Conservation (phyloP, 2,329 filamentous ascomycete genomes). For the Blumeriella jaapii region DNA sequence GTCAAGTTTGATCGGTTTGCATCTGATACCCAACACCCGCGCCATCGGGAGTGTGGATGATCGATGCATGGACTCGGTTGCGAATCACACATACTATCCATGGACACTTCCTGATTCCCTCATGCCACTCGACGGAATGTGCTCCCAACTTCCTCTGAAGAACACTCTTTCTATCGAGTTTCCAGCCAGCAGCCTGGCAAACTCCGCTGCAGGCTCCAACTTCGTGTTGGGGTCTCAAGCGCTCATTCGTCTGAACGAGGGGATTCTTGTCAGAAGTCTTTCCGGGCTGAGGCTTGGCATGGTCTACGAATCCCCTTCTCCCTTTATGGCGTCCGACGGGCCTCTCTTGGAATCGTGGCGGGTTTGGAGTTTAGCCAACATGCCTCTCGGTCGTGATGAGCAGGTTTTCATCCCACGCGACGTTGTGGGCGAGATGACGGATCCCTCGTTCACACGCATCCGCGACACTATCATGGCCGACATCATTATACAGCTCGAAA, state of each 20-base stretch:
- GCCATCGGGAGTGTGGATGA: too few relatives aligned
- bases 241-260: constrained; percentile 35
- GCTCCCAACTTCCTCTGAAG: constrained; percentile 57
- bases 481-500: constrained; percentile 46
- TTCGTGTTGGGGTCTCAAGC: constrained; percentile 38
- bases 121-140: constrained; percentile 67
- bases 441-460: constrained; percentile 74
- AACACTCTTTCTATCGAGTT: constrained; percentile 60
- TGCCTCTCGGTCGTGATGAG: constrained; percentile 77
- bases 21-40: constrained; percentile 60
- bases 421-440: constrained; percentile 62
- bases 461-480: constrained; percentile 65
- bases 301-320: constrained; percentile 45
- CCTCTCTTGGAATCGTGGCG: constrained; percentile 43
- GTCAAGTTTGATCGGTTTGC: constrained; percentile 70
- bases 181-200: constrained; percentile 33
- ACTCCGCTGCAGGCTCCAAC: constrained; percentile 19
- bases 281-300: constrained; percentile 53
- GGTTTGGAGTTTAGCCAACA: constrained; percentile 70
- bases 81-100: constrained; percentile 79
- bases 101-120: constrained; percentile 78
- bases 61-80: constrained; percentile 25
- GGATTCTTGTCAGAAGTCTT: constrained; percentile 39
- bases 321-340: constrained; percentile 25
- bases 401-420: constrained; percentile 70